These are phyloP conservation scores for Ogataea nitratoaversa DNA, from an alignment of 805 yeast species.

Conservation along the genomic window DNA sequence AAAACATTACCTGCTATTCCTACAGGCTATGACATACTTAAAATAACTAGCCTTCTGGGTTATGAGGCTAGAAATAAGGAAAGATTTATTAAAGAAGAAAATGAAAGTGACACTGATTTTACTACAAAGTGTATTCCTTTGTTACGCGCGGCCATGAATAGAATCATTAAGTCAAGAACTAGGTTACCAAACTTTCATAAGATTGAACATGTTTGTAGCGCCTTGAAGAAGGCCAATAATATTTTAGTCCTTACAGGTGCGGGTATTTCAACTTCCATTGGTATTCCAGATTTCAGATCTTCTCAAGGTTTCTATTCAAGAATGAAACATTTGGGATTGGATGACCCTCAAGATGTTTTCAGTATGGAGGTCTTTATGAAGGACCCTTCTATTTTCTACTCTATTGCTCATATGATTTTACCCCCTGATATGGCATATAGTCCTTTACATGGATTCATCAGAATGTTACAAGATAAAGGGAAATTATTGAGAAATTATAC, in stretches of 20 bases:
- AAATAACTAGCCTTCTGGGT: conserved; percentile 61
- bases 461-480: conserved; percentile 65
- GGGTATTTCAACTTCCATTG: conserved; percentile 84
- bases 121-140: conserved; percentile 37
- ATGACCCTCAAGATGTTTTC: conserved; percentile 90
- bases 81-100: conserved; percentile 8
- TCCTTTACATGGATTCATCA: conserved; percentile 79
- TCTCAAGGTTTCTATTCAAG: conserved; percentile 78
- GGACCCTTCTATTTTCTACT: conserved; percentile 77
- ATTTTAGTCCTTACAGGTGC: conserved; percentile 86
- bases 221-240: conserved; percentile 51
- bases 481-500: conserved; percentile 82
- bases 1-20: conserved; percentile 60
- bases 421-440: conserved; percentile 68
- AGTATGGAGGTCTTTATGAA: conserved; percentile 64
- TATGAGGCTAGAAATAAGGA: conserved; percentile 30
- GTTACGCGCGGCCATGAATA: conserved; percentile 61
- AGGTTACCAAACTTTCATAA: conserved; percentile 51
- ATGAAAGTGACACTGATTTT: conserved; percentile 11
- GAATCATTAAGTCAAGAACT: conserved; percentile 53
- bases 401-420: conserved; percentile 79
- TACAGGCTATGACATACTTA: conserved; percentile 51
- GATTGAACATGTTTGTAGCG: conserved; percentile 52
- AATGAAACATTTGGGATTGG: conserved; percentile 61
- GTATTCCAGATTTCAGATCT: conserved; percentile 91